A percentile compares a stretch with the other conserved stretches of the same genome.
Evolutionary conservation across 768 basidiomycete genomes (phyloP).

Genomic region (Suillus bovinus): DNA sequence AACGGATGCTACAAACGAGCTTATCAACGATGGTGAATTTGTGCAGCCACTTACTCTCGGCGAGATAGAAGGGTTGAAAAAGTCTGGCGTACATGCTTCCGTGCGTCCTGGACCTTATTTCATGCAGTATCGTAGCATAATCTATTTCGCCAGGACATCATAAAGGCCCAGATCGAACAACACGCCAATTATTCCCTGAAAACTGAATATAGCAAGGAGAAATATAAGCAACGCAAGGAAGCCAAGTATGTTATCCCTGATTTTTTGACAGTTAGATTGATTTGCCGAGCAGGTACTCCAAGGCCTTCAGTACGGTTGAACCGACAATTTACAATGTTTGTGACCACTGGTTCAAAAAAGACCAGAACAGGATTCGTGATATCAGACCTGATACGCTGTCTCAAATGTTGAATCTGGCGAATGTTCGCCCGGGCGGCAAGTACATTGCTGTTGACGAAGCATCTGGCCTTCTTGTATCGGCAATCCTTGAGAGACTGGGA

Average conservation of each 20-base stretch:
- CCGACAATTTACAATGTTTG: constrained; percentile 87
- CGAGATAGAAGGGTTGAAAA: constrained; percentile 84
- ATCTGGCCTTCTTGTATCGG: constrained; percentile 84
- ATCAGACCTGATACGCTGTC: constrained; percentile 87
- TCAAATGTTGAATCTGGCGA: constrained; percentile 83
- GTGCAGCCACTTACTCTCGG: constrained; percentile 81
- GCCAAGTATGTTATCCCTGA: constrained; percentile 68
- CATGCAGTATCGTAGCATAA: constrained; percentile 10
- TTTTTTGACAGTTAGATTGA: not conserved
- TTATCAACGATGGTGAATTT: constrained; percentile 84
- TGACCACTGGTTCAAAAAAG: constrained; percentile 86
- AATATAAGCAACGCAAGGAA: constrained; percentile 95
- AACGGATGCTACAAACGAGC: constrained; percentile 94
- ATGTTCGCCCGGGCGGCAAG: constrained; percentile 82
- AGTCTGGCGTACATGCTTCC: constrained; percentile 77
- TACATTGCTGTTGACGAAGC: constrained; percentile 92
- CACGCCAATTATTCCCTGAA: constrained; percentile 92
- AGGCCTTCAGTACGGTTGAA: constrained; percentile 82
- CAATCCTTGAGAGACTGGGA: constrained; percentile 84
- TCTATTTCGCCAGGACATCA: constrained; percentile 74
- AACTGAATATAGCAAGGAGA: constrained; percentile 98
- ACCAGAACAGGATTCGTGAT: constrained; percentile 78
- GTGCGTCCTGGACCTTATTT: constrained; percentile 39
- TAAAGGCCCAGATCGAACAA: constrained; percentile 89
- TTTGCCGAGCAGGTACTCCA: constrained; percentile 65